These are phyloP conservation scores for Penstemon newberryi DNA, from an alignment of 257 asterid species.

Conservation along the genomic window DNA sequence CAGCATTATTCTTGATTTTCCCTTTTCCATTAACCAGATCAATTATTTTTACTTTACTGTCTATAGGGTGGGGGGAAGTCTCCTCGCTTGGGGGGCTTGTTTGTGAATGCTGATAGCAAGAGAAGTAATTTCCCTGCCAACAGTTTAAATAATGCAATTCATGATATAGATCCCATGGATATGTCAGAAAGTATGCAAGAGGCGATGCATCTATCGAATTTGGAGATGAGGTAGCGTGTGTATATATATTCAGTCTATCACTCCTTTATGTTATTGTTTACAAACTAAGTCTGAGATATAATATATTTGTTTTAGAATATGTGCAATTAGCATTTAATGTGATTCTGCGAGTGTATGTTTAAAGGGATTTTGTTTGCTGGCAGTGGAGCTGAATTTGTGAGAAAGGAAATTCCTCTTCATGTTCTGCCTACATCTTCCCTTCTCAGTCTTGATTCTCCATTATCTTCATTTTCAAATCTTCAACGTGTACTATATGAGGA, in stretches of 20 bases:
- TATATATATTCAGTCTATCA: conserved; percentile 32
- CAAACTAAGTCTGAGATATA: conserved; percentile 3
- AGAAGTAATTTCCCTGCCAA: conserved; percentile 51
- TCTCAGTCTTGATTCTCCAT: conserved; percentile 66
- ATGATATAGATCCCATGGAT: conserved; percentile 88
- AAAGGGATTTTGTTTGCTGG: conserved; percentile 37
- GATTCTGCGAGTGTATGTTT: conserved; percentile 5
- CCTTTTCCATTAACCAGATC: conserved; percentile 13
- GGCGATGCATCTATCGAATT: conserved; percentile 91
- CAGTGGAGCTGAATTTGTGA: conserved; percentile 93
- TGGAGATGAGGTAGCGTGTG: conserved; percentile 96
- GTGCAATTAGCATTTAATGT: neutral
- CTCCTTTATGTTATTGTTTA: conserved; percentile 27
- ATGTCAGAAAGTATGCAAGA: conserved; percentile 98
- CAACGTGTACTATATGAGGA: conserved; percentile 87
- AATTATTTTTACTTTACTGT: conserved; percentile 20
- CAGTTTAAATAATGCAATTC: conserved; percentile 47
- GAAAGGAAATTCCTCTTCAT: conserved; percentile 90
- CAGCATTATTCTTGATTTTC: conserved; percentile 8
- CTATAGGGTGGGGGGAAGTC: conserved; percentile 67
- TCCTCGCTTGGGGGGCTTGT: conserved; percentile 69
- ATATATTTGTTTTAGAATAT: conserved; percentile 6
- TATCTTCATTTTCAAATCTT: conserved; percentile 71
- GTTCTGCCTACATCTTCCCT: conserved; percentile 74
- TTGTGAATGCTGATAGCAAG: conserved; percentile 62